Percentiles rank a stretch among this genome's conserved stretches.
Conservation (phyloP, 768 basidiomycete species). For the Inosperma sp. region DNA sequence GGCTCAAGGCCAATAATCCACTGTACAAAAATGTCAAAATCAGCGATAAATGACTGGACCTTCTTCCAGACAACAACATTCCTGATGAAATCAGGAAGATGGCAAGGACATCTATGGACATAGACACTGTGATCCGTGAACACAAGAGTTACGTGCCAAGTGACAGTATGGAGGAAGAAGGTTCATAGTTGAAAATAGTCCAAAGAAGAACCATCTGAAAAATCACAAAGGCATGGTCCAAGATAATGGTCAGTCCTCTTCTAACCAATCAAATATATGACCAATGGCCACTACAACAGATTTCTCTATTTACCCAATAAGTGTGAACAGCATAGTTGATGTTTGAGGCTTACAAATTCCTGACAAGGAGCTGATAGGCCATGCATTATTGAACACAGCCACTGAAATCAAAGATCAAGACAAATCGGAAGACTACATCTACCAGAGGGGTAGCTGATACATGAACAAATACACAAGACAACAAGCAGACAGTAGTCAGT, state of each 20-base stretch:
- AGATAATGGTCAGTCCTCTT: background rate
- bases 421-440: background rate
- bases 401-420: background rate
- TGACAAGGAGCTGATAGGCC: background rate
- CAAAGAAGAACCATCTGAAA: background rate
- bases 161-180: background rate
- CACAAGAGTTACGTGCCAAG: background rate
- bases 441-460: background rate
- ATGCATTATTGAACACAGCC: background rate
- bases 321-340: background rate
- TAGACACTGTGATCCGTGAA: background rate
- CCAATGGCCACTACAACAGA: background rate
- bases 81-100: background rate
- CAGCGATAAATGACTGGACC: background rate
- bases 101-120: background rate
- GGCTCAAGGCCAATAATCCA: constrained; percentile 4
- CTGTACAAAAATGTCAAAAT: background rate
- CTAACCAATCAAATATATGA: background rate
- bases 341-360: background rate
- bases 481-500: background rate
- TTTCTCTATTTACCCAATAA: background rate
- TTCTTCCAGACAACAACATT: background rate
- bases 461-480: background rate
- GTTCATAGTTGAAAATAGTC: background rate
- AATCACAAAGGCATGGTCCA: background rate